phyloP scores from a whole-genome alignment of 345 rosid genomes.

The Sapria himalayana region DNA sequence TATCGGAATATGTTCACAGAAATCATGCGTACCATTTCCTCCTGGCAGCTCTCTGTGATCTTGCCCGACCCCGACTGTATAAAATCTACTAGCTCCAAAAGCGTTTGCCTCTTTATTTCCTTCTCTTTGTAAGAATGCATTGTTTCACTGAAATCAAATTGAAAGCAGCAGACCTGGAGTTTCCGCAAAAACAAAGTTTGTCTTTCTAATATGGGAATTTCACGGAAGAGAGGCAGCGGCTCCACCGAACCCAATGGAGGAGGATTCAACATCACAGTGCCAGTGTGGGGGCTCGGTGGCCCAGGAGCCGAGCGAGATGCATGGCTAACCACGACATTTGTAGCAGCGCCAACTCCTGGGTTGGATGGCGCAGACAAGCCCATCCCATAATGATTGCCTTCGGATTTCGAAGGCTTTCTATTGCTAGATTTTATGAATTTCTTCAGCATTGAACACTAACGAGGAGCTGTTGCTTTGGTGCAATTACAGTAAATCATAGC shows the following conservation, averaged over 20 bases:
- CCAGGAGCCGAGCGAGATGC: conserved; percentile 20
- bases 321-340: conserved; percentile 24
- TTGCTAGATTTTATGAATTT: conserved; percentile 33
- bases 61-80: conserved; percentile 63
- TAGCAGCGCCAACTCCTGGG: conserved; percentile 12
- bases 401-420: conserved; percentile 26
- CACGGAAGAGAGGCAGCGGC: conserved; percentile 45
- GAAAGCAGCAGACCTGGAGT: conserved; percentile 60
- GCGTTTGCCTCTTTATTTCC: conserved; percentile 67
- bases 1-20: conserved; percentile 41
- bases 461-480: too few species aligned
- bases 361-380: conserved; percentile 7
- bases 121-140: conserved; percentile 39
- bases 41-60: conserved; percentile 50
- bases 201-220: conserved; percentile 38
- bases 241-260: conserved; percentile 46
- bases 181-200: conserved; percentile 44
- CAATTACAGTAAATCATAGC: too few species aligned
- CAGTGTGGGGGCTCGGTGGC: conserved; percentile 1
- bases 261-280: conserved; percentile 9
- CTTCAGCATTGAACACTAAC: conserved; percentile 40
- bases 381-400: conserved; percentile 7
- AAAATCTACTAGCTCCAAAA: conserved; percentile 56
- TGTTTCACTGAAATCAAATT: conserved; percentile 45
- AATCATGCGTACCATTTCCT: conserved; percentile 64